Conservation (phyloP, 176 grass and related monocot genomes). For the Urochloa ruziziensis region DNA sequence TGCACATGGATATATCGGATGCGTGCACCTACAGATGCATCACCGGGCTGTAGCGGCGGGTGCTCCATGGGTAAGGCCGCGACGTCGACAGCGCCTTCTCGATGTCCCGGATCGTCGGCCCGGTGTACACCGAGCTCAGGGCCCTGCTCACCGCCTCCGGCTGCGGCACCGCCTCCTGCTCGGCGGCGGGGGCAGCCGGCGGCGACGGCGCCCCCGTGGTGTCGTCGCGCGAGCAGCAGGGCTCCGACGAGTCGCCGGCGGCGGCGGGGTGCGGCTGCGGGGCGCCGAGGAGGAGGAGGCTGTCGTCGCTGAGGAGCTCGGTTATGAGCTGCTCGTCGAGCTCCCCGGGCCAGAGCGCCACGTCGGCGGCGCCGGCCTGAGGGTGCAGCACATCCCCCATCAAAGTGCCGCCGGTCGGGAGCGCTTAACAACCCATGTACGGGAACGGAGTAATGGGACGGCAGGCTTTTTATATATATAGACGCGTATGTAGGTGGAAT, state of each 20-base stretch:
- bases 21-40: slow-evolving; percentile 35
- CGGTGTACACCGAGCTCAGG: slow-evolving; percentile 58
- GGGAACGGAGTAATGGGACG: not conserved
- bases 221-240: not conserved
- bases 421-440: not conserved
- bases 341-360: slow-evolving; percentile 36
- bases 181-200: not conserved
- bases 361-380: not conserved
- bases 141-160: slow-evolving; percentile 28
- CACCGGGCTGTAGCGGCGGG: slow-evolving; percentile 25
- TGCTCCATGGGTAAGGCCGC: not conserved
- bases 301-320: slow-evolving; percentile 54
- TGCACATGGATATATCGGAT: not conserved
- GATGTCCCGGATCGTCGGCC: slow-evolving; percentile 64
- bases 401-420: not conserved
- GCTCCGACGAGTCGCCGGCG: not conserved
- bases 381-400: slow-evolving; percentile 20
- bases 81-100: slow-evolving; percentile 51
- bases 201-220: not conserved
- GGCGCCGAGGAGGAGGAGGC: not conserved
- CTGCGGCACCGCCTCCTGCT: not conserved
- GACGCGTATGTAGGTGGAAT: not conserved
- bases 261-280: not conserved
- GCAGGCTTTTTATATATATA: not conserved
- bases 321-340: slow-evolving; percentile 59